Evolutionary conservation across 2,329 filamentous ascomycete genomes (phyloP).

Genomic region (Calcarisporium arbuscula): DNA sequence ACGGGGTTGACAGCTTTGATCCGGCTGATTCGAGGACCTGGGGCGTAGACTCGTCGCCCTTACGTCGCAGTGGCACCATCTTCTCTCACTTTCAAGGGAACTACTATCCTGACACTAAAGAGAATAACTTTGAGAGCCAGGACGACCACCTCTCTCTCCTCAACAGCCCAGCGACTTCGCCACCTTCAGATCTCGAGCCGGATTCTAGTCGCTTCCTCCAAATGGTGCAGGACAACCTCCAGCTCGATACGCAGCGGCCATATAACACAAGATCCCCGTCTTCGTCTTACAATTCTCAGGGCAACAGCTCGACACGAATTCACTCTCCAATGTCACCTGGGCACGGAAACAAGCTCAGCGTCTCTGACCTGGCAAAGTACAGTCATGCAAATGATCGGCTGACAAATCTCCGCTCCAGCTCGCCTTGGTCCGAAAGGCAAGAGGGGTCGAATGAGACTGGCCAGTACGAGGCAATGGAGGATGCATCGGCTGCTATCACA

Average conservation of each 20-base stretch:
- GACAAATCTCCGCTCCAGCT: conserved; percentile 22
- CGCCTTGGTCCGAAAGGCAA: conserved; percentile 11
- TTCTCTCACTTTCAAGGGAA: neutral
- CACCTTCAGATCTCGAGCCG: conserved; percentile 1
- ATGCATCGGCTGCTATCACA: conserved; percentile 17
- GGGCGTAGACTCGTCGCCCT: conserved; percentile 8
- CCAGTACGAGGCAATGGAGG: conserved; percentile 14
- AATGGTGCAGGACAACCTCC: conserved; percentile 12
- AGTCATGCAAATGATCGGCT: conserved; percentile 21
- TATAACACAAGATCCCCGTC: conserved; percentile 12
- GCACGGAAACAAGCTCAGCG: conserved; percentile 16
- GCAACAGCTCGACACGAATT: conserved; percentile 12
- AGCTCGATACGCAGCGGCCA: conserved; percentile 1
- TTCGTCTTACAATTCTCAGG: conserved; percentile 23
- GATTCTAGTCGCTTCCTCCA: conserved; percentile 11
- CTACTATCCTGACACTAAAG: neutral
- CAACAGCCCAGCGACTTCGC: conserved; percentile 3
- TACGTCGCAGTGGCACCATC: conserved; percentile 7
- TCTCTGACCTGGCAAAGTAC: conserved; percentile 23
- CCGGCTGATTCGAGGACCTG: conserved; percentile 8
- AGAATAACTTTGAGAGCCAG: neutral
- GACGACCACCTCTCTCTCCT: conserved; percentile 4
- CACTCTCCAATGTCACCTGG: conserved; percentile 21
- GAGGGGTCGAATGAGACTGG: conserved; percentile 8
- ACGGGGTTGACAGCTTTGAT: conserved; percentile 1